Evolutionary conservation across 2,329 filamentous ascomycete genomes (phyloP), one percentile per base, ranked within the genome.

Genomic region (Calonectria crousiana): DNA sequence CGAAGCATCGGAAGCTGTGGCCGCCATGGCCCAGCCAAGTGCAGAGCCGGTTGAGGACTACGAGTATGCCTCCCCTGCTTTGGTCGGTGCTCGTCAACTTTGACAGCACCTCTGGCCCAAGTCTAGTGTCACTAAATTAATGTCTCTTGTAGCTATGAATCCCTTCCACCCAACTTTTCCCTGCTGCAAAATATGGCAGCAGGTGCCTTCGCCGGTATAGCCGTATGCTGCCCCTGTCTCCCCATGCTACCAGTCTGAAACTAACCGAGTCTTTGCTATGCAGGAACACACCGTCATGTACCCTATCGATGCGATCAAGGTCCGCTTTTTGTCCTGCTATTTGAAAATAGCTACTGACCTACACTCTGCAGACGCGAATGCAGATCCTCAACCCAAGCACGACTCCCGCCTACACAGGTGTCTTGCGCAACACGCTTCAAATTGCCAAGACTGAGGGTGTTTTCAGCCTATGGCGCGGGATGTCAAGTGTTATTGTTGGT

Each of bases 281-380:
- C 79, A 98, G 96, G 96, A 98, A 88, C 96, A 98, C 86, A 97
- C 96, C 74, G 96, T 98, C 82, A 98, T 99, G 97, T 99, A 99
- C 84, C 97, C 97, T 26, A 94, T 99, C 83, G 97, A 99, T 88
- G 92, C 98, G 79, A 94, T 99, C 84, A 99, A 99, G 94, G 97
- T 98, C 79, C 78, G 84, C 71, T 52, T 6, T 71, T 23, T 71
- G 53, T 20, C 41, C 23, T 26, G 44, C 23, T 51, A 30, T 23
- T 67, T 56, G 10, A 2, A 26, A 74, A 49, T 65, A 36, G 16
- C 60, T 70, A 36, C 80, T 80, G 73, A 82, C 73, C 67, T 34
- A 20, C n/a, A 28, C 30, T 41, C 67, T 9, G 26, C 83, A 98
- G 97, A 99, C 97, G 56, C 94, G 97, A 84, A 98, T 98, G 96